Conservation (phyloP, 345 rosid genomes). For the Syzygium aromaticum region DNA sequence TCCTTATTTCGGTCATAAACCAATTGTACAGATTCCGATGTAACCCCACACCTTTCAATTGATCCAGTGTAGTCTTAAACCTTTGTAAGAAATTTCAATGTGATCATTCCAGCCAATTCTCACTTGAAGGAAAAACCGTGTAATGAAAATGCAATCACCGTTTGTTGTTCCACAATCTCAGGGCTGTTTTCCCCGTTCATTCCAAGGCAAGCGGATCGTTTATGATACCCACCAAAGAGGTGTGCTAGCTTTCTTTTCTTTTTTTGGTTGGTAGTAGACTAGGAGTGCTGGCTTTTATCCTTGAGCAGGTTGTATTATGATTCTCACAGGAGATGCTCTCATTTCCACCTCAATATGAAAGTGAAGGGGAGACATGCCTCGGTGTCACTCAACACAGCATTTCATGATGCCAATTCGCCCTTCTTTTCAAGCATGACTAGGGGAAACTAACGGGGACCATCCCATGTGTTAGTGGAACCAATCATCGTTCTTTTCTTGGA, state of each 20-base stretch:
- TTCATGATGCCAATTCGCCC: background rate
- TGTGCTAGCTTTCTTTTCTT: background rate
- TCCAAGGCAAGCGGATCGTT: background rate
- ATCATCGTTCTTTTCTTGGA: background rate
- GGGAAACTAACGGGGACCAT: background rate
- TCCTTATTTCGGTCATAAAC: background rate
- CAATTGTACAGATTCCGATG: rapidly evolving
- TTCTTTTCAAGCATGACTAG: background rate
- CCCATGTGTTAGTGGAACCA: background rate
- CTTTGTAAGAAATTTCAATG: background rate
- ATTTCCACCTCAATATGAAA: background rate
- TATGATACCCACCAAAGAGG: background rate
- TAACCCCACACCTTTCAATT: background rate
- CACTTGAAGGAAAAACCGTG: background rate
- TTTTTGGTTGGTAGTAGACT: background rate
- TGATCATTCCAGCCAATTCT: background rate
- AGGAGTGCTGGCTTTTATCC: background rate
- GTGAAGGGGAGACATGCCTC: background rate
- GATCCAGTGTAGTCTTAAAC: background rate
- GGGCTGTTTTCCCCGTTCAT: background rate
- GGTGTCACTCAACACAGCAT: background rate
- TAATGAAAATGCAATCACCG: background rate
- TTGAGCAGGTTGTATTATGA: background rate
- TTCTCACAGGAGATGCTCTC: background rate
- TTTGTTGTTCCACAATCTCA: background rate